Conservation (phyloP, 768 basidiomycete genomes). For the Leccinum disarticulatum region DNA sequence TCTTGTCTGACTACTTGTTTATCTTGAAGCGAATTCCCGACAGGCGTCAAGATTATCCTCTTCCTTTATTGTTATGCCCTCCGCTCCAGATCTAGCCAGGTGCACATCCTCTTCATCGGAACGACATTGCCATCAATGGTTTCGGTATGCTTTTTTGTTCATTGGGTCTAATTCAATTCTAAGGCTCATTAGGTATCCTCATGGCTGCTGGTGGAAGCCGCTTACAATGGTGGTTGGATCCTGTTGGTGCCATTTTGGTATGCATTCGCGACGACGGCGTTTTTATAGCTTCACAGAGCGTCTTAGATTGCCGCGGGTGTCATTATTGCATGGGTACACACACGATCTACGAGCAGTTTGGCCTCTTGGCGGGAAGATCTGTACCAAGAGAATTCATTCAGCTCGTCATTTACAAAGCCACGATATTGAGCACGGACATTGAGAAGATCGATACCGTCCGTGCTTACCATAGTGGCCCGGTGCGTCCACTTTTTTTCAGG, state of each 20-base stretch:
- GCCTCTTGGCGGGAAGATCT: conserved; percentile 85
- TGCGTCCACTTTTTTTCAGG: conserved; percentile 30
- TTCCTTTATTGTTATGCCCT: conserved; percentile 87
- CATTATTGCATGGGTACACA: conserved; percentile 69
- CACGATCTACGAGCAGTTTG: conserved; percentile 81
- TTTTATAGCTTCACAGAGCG: background rate
- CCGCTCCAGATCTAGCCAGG: conserved; percentile 83
- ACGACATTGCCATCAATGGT: conserved; percentile 83
- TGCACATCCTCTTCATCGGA: conserved; percentile 90
- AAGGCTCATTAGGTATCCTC: conserved; percentile 56
- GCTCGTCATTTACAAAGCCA: conserved; percentile 85
- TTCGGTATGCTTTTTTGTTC: conserved; percentile 49
- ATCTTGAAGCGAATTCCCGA: background rate
- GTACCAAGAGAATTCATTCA: conserved; percentile 91
- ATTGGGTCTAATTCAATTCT: background rate
- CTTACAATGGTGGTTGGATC: conserved; percentile 81
- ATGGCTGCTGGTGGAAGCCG: conserved; percentile 85
- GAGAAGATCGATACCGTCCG: conserved; percentile 87
- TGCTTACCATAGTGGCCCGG: conserved; percentile 89
- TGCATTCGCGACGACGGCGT: conserved; percentile 25
- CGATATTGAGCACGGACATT: conserved; percentile 87
- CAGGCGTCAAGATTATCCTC: conserved; percentile 80
- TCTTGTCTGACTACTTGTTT: background rate
- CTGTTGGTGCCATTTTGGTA: conserved; percentile 74
- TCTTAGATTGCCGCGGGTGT: conserved; percentile 75